Evolutionary conservation across 495 filamentous ascomycete species (phyloP).

Genomic region (Aspergillus bridgeri): DNA sequence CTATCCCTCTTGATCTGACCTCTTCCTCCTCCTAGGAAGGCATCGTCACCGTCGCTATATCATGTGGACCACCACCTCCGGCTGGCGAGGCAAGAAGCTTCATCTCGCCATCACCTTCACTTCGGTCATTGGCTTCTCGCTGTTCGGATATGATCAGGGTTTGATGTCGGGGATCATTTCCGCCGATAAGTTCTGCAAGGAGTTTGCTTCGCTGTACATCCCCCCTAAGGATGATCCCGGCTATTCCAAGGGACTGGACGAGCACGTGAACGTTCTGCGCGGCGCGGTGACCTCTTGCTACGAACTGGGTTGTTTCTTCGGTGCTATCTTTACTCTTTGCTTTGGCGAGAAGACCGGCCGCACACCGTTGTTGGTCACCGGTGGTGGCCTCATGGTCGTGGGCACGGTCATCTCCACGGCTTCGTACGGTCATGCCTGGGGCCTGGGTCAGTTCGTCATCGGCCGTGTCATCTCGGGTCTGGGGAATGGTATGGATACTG

Average conservation of each 20-base stretch:
- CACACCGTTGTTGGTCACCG: slow-evolving; percentile 56
- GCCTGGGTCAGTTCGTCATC: slow-evolving; percentile 65
- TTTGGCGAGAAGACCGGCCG: slow-evolving; percentile 68
- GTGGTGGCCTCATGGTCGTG: slow-evolving; percentile 67
- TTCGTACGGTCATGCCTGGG: slow-evolving; percentile 37
- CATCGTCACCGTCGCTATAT: slow-evolving; percentile 19
- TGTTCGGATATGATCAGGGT: slow-evolving; percentile 71
- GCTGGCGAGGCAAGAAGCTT: slow-evolving; percentile 35
- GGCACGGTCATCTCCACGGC: slow-evolving; percentile 70
- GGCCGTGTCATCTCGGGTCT: slow-evolving; percentile 69
- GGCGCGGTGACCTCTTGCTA: slow-evolving; percentile 79
- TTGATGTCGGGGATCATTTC: slow-evolving; percentile 79
- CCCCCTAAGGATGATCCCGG: slow-evolving; percentile 1
- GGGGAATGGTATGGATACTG: slow-evolving; percentile 73
- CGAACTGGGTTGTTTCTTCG: slow-evolving; percentile 72
- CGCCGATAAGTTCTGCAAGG: slow-evolving; percentile 61
- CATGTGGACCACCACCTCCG: slow-evolving; percentile 41
- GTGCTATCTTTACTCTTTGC: slow-evolving; percentile 66
- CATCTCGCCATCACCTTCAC: slow-evolving; percentile 36
- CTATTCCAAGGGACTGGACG: slow-evolving; percentile 2
- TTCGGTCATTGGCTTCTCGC: slow-evolving; percentile 60
- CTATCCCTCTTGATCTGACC: too few relatives aligned
- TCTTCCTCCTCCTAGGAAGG: too few relatives aligned
- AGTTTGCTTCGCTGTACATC: slow-evolving; percentile 58
- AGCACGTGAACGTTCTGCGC: slow-evolving; percentile 64